These are phyloP conservation scores for Saprolegnia diclina DNA, from an alignment of 352 stramenopile species.

Conservation along the genomic window DNA sequence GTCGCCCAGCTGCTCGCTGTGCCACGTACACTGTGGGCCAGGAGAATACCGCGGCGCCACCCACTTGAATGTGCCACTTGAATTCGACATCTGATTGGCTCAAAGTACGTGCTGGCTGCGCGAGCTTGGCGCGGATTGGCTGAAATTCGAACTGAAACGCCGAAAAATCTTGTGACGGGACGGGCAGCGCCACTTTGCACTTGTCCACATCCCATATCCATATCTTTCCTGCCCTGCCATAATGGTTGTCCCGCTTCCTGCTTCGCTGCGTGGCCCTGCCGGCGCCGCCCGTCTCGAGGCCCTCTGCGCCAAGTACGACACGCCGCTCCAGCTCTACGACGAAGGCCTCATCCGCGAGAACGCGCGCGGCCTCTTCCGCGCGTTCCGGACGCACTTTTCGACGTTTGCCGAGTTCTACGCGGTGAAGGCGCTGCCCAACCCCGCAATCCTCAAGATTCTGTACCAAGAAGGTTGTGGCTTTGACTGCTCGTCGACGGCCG, in stretches of 20 bases:
- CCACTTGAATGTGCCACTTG: neutral
- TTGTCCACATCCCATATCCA: neutral
- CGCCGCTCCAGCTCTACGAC: constrained; percentile 85
- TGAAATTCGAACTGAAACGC: neutral
- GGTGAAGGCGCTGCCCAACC: constrained; percentile 87
- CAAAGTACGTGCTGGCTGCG: too few relatives aligned
- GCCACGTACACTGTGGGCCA: neutral
- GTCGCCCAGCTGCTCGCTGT: too few relatives aligned
- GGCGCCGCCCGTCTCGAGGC: constrained; percentile 40
- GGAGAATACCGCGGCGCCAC: neutral
- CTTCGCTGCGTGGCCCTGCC: constrained; percentile 4
- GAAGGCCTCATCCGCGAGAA: constrained; percentile 80
- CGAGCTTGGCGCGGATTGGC: neutral
- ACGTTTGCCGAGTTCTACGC: constrained; percentile 86
- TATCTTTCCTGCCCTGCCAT: neutral
- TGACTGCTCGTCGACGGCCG: constrained; percentile 82
- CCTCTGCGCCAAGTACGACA: constrained; percentile 70
- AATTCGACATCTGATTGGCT: too few relatives aligned
- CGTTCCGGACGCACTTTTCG: constrained; percentile 70
- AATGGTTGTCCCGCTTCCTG: constrained; percentile 17
- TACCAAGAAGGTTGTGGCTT: constrained; percentile 80
- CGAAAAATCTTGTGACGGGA: neutral
- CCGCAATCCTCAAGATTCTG: constrained; percentile 80
- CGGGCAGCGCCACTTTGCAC: neutral
- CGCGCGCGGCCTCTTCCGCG: constrained; percentile 53